These are phyloP conservation scores for Apiospora rasikravindrae DNA, from an alignment of 2,329 filamentous ascomycete genomes.

Conservation along the genomic window DNA sequence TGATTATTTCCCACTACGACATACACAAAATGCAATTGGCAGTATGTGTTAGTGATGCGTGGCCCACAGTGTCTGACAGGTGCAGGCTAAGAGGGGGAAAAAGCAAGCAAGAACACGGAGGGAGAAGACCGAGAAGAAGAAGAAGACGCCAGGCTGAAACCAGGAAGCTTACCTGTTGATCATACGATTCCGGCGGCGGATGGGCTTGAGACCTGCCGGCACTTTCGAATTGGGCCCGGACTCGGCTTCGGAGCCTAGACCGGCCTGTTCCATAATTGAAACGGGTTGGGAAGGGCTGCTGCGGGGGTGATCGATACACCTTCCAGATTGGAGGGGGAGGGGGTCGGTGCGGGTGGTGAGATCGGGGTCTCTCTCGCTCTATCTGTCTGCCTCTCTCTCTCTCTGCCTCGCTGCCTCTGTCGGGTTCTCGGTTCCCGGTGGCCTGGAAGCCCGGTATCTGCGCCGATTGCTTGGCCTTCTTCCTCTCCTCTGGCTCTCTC, in stretches of 20 bases:
- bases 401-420: neutral
- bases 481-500: neutral
- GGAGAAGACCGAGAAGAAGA: neutral
- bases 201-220: constrained; percentile 44
- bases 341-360: neutral
- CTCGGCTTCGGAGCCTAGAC: constrained; percentile 31
- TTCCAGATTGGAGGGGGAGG: neutral
- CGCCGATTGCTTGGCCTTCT: constrained; percentile 23
- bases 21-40: constrained; percentile 11
- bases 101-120: neutral
- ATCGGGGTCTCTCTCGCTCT: neutral
- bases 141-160: constrained; percentile 9
- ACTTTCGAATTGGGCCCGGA: constrained; percentile 30
- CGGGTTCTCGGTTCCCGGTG: neutral
- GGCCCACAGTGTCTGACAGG: neutral
- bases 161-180: constrained; percentile 59
- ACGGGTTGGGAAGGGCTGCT: neutral
- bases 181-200: constrained; percentile 67
- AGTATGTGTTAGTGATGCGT: neutral
- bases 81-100: too few relatives aligned
- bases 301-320: neutral
- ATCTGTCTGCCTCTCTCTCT: neutral
- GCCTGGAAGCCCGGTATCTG: constrained; percentile 26
- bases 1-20: neutral
- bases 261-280: constrained; percentile 30